Evolutionary conservation across 352 stramenopile genomes (phyloP).

Genomic region (Pythium utonaiense): DNA sequence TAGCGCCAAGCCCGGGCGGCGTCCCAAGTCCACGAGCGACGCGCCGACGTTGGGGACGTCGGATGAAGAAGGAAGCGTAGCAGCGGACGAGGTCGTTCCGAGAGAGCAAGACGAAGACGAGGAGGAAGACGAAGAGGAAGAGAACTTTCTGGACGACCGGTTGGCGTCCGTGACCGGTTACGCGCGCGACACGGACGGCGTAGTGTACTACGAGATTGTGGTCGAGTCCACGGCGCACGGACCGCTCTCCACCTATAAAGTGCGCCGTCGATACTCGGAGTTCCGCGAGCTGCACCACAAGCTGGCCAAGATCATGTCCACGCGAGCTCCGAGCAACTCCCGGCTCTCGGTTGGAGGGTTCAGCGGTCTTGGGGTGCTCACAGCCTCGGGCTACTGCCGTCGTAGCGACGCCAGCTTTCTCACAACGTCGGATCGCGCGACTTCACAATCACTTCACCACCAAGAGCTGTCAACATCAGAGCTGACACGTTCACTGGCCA

Average conservation of each 20-base stretch:
- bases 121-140: slow-evolving; percentile 39
- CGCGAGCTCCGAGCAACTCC: slow-evolving; percentile 13
- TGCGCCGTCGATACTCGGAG: slow-evolving; percentile 72
- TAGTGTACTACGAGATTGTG: slow-evolving; percentile 82
- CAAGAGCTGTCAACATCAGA: not conserved
- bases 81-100: slow-evolving; percentile 3
- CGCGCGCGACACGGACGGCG: slow-evolving; percentile 63
- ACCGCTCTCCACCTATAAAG: slow-evolving; percentile 75
- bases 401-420: not conserved
- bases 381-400: not conserved
- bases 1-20: slow-evolving; percentile 24
- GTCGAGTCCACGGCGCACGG: slow-evolving; percentile 56
- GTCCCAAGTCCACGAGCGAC: slow-evolving; percentile 23
- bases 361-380: not conserved
- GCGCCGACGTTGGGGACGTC: slow-evolving; percentile 8
- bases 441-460: slow-evolving; percentile 5
- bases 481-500: not conserved
- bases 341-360: not conserved
- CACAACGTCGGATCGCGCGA: not conserved
- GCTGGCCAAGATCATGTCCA: slow-evolving; percentile 53
- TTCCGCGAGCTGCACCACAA: slow-evolving; percentile 55
- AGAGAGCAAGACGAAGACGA: slow-evolving; percentile 13
- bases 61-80: slow-evolving; percentile 5
- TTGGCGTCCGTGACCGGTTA: slow-evolving; percentile 67
- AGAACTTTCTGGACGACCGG: slow-evolving; percentile 74